A percentile compares a stretch with the other conserved stretches of the same genome.
These are phyloP conservation scores for Podospora tetraspora DNA, from an alignment of 495 filamentous ascomycete species.

Conservation along the genomic window DNA sequence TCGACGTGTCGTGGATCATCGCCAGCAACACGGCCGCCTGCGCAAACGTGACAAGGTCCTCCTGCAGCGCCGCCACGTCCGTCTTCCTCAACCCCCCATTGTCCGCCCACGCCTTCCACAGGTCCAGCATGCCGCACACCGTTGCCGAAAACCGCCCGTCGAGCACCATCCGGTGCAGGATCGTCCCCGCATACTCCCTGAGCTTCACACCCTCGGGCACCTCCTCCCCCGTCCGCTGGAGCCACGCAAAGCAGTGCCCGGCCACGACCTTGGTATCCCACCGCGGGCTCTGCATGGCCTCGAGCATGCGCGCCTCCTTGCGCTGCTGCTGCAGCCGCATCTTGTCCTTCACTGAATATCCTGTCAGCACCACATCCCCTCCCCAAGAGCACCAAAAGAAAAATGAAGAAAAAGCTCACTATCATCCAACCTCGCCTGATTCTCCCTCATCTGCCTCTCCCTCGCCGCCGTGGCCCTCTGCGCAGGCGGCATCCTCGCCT, in stretches of 20 bases:
- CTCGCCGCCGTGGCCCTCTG: slow-evolving; percentile 40
- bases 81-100: slow-evolving; percentile 53
- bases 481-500: slow-evolving; percentile 42
- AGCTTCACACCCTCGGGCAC: slow-evolving; percentile 20
- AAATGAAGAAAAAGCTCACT: slow-evolving; percentile 29
- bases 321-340: slow-evolving; percentile 35
- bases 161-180: slow-evolving; percentile 52
- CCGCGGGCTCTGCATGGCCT: slow-evolving; percentile 54
- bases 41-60: slow-evolving; percentile 44
- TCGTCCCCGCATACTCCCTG: slow-evolving; percentile 43
- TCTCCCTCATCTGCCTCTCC: slow-evolving; percentile 35
- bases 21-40: slow-evolving; percentile 50
- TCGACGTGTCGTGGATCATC: slow-evolving; percentile 44
- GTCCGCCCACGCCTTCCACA: slow-evolving; percentile 54
- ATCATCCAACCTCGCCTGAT: slow-evolving; percentile 35
- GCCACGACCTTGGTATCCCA: slow-evolving; percentile 50
- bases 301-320: slow-evolving; percentile 39
- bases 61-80: slow-evolving; percentile 43
- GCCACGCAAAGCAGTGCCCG: slow-evolving; percentile 44
- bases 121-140: slow-evolving; percentile 48
- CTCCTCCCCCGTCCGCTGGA: slow-evolving; percentile 31
- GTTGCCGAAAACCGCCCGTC: slow-evolving; percentile 41
- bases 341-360: slow-evolving; percentile 32
- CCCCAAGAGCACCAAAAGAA: background rate
- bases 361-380: slow-evolving; percentile 5